Evolutionary conservation across 2,329 filamentous ascomycete genomes (phyloP).

Genomic region (Septoria linicola): DNA sequence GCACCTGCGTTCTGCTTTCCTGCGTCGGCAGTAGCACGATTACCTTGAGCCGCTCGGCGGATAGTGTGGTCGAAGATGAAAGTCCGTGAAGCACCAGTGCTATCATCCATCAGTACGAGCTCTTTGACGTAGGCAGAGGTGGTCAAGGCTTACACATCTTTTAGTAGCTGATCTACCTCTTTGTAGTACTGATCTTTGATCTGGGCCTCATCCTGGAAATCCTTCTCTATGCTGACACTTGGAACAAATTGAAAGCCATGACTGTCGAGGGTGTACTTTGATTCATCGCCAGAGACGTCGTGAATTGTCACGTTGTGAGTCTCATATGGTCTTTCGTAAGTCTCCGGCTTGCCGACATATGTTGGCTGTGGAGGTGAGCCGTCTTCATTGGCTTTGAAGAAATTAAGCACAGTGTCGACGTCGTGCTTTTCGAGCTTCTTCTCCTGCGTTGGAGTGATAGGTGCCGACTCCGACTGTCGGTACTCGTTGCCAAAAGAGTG

Average conservation of each 20-base stretch:
- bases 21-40: slow-evolving; percentile 11
- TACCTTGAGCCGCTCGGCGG: slow-evolving; percentile 44
- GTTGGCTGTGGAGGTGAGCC: slow-evolving; percentile 26
- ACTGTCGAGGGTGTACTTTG: slow-evolving; percentile 31
- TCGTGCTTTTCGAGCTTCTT: slow-evolving; percentile 24
- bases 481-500: slow-evolving; percentile 16
- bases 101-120: slow-evolving; percentile 6
- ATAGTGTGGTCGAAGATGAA: slow-evolving; percentile 66
- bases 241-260: slow-evolving; percentile 40
- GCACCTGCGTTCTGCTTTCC: slow-evolving; percentile 26
- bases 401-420: slow-evolving; percentile 27
- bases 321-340: slow-evolving; percentile 37
- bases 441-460: slow-evolving; percentile 6
- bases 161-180: slow-evolving; percentile 41
- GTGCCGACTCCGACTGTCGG: slow-evolving; percentile 5
- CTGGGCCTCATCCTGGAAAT: slow-evolving; percentile 40
- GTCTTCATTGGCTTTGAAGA: slow-evolving; percentile 30
- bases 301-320: slow-evolving; percentile 38
- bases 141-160: slow-evolving; percentile 35
- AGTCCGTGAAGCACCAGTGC: slow-evolving; percentile 55
- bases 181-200: slow-evolving; percentile 42
- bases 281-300: slow-evolving; percentile 49
- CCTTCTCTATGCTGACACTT: slow-evolving; percentile 39
- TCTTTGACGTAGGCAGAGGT: no score
- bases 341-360: slow-evolving; percentile 31